Percentiles rank a stretch among this genome's conserved stretches.
Evolutionary conservation across 2,329 filamentous ascomycete species (phyloP).

Genomic region (Colletotrichum sp.): DNA sequence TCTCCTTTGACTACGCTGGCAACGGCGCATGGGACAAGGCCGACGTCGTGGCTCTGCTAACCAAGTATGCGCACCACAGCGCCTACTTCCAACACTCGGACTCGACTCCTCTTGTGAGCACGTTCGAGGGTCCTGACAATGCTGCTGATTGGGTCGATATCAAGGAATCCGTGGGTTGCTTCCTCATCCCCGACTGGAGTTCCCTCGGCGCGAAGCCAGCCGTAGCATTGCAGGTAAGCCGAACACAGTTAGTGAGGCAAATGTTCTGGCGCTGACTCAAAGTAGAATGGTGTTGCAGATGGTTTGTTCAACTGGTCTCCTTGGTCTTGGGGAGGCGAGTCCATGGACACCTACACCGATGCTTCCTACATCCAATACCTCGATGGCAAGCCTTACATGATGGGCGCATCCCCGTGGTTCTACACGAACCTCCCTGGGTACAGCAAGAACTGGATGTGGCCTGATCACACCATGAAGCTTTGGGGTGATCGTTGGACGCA

Average conservation of each 20-base stretch:
- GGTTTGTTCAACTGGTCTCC: not conserved
- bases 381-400: not conserved
- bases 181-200: not conserved
- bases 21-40: not conserved
- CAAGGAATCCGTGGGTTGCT: not conserved
- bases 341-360: not conserved
- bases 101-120: not conserved
- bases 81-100: not conserved
- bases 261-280: not conserved
- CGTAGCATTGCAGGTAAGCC: not conserved
- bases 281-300: not conserved
- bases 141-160: not conserved
- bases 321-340: not conserved
- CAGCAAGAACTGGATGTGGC: not conserved
- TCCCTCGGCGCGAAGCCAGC: not conserved
- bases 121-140: not conserved
- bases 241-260: not conserved
- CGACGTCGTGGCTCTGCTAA: not conserved
- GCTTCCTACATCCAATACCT: not conserved
- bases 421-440: not conserved
- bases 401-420: not conserved
- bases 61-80: not conserved
- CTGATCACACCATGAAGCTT: not conserved
- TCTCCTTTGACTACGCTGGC: not conserved
- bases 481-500: not conserved